Evolutionary conservation across 1,284 basidiomycete species (phyloP).

Genomic region (Caloboletus inedulis): DNA sequence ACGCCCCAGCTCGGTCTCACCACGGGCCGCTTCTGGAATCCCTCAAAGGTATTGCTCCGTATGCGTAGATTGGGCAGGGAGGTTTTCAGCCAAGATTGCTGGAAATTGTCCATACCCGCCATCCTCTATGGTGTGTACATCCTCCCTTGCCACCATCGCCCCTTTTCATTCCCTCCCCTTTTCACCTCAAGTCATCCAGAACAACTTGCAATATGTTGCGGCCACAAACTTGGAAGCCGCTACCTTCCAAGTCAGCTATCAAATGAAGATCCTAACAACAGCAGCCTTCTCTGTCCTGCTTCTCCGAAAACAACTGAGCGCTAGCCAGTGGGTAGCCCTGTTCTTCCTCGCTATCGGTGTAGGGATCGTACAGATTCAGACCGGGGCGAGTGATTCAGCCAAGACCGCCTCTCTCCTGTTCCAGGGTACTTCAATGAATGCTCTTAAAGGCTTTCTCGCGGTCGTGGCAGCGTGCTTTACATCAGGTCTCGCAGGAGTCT

Average conservation of each 20-base stretch:
- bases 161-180: not conserved
- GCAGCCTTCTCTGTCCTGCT: slow-evolving; percentile 91
- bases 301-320: slow-evolving; percentile 75
- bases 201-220: slow-evolving; percentile 94
- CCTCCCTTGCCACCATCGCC: not conserved
- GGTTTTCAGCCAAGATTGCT: slow-evolving; percentile 66
- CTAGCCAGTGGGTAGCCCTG: slow-evolving; percentile 81
- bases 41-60: slow-evolving; percentile 38
- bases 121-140: slow-evolving; percentile 58
- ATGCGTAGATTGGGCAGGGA: slow-evolving; percentile 44
- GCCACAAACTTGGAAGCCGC: slow-evolving; percentile 91
- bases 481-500: slow-evolving; percentile 96
- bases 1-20: slow-evolving; percentile 26
- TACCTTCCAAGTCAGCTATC: slow-evolving; percentile 93
- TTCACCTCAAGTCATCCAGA: slow-evolving; percentile 71
- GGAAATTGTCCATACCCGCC: slow-evolving; percentile 80
- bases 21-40: slow-evolving; percentile 34
- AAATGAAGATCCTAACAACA: slow-evolving; percentile 98
- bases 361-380: slow-evolving; percentile 90
- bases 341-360: slow-evolving; percentile 88
- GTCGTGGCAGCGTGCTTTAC: slow-evolving; percentile 93
- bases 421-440: slow-evolving; percentile 62
- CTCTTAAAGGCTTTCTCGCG: slow-evolving; percentile 82
- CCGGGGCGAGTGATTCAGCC: slow-evolving; percentile 38
- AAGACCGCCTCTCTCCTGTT: slow-evolving; percentile 33